Percentiles rank a stretch among this genome's conserved stretches.
phyloP scores from a whole-genome alignment of 345 rosid genomes.

The Brassica cretica region DNA sequence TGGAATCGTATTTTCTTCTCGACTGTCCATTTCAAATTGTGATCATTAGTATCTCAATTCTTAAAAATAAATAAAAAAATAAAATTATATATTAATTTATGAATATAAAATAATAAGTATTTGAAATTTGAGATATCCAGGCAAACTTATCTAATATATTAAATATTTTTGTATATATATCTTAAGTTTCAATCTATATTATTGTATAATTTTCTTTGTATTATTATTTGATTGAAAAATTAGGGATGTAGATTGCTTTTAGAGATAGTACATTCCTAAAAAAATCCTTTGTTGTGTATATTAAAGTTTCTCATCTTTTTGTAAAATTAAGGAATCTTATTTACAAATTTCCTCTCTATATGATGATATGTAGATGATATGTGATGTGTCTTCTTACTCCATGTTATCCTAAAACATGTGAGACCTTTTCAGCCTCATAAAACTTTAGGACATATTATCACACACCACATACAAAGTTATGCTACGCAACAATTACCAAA shows the following conservation, averaged over 20 bases:
- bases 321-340: slow-evolving; percentile 18
- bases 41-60: neutral
- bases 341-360: slow-evolving; percentile 2
- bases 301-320: slow-evolving; percentile 26
- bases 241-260: neutral
- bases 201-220: neutral
- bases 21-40: slow-evolving; percentile 34
- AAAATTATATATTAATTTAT: neutral
- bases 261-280: slow-evolving; percentile 37
- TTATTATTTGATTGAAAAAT: neutral
- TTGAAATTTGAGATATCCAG: neutral
- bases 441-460: neutral
- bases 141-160: neutral
- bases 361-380: slow-evolving; percentile 15
- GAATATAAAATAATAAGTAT: neutral
- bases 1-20: slow-evolving; percentile 7
- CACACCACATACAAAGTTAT: slow-evolving; percentile 19
- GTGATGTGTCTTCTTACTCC: slow-evolving; percentile 22
- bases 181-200: neutral
- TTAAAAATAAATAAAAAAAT: neutral
- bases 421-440: slow-evolving; percentile 16
- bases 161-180: neutral
- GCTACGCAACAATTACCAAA: slow-evolving; percentile 15
- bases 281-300: slow-evolving; percentile 2
- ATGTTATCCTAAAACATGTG: slow-evolving; percentile 18